Percentiles rank a stretch among this genome's conserved stretches.
These are phyloP conservation scores for Sporobolomyces pararoseus DNA, from an alignment of 768 basidiomycete species.

Conservation along the genomic window DNA sequence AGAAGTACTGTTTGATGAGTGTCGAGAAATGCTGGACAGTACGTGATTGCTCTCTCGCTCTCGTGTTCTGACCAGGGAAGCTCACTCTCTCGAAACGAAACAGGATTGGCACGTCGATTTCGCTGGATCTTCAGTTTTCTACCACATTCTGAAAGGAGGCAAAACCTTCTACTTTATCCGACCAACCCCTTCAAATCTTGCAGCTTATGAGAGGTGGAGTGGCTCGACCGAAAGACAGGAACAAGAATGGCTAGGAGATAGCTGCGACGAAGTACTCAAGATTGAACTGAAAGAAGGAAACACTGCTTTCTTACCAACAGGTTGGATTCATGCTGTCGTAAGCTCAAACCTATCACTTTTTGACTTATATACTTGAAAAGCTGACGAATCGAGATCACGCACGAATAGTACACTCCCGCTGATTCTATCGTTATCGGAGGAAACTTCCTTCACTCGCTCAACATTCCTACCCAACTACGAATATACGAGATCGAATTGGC, in stretches of 20 bases:
- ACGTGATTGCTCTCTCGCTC: conserved; percentile 46
- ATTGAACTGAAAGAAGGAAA: conserved; percentile 72
- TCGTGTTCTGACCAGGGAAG: conserved; percentile 2
- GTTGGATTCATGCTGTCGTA: conserved; percentile 98
- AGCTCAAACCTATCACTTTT: conserved; percentile 46
- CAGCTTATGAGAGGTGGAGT: conserved; percentile 81
- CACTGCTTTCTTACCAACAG: conserved; percentile 71
- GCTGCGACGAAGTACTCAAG: conserved; percentile 85
- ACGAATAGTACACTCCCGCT: conserved; percentile 71
- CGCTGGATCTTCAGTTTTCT: conserved; percentile 74
- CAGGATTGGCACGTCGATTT: conserved; percentile 99
- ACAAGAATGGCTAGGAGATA: conserved; percentile 83
- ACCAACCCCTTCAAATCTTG: conserved; percentile 77
- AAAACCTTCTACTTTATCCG: conserved; percentile 93
- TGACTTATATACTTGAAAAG: background rate
- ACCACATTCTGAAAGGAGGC: conserved; percentile 79
- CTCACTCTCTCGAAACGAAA: background rate
- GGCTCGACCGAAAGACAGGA: conserved; percentile 76
- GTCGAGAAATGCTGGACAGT: conserved; percentile 92
- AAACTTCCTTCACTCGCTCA: conserved; percentile 92
- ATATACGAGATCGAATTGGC: conserved; percentile 86
- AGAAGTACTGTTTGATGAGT: conserved; percentile 95
- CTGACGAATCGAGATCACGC: background rate
- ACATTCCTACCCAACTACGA: conserved; percentile 76
- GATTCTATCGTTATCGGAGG: conserved; percentile 96